phyloP scores from a whole-genome alignment of 352 stramenopile genomes.

The Phytophthora quininea region DNA sequence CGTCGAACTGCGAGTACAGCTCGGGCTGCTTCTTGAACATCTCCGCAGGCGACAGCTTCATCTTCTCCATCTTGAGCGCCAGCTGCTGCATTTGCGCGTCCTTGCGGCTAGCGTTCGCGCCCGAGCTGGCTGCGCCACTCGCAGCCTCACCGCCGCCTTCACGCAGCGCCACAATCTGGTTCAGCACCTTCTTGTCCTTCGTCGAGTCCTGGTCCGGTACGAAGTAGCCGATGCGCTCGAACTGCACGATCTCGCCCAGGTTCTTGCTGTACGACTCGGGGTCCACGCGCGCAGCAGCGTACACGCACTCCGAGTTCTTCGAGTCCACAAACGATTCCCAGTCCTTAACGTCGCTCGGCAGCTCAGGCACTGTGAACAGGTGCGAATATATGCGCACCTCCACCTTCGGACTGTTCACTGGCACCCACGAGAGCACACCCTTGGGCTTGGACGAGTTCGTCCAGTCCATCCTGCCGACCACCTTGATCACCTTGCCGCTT shows the following conservation, averaged over 20 bases:
- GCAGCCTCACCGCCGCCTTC: constrained; percentile 65
- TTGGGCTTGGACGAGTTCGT: constrained; percentile 90
- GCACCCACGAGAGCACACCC: constrained; percentile 97
- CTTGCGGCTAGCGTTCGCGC: constrained; percentile 74
- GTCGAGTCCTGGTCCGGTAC: constrained; percentile 96
- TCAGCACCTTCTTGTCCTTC: constrained; percentile 93
- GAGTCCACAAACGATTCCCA: constrained; percentile 89
- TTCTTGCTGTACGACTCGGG: constrained; percentile 63
- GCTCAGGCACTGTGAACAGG: constrained; percentile 94
- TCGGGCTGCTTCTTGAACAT: constrained; percentile 80
- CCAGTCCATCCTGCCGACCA: constrained; percentile 74
- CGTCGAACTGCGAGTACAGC: constrained; percentile 77
- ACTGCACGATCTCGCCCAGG: constrained; percentile 91
- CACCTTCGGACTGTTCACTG: constrained; percentile 67
- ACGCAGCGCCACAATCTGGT: constrained; percentile 96
- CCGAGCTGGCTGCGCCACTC: constrained; percentile 17
- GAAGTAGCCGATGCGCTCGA: constrained; percentile 99
- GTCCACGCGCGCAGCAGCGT: constrained; percentile 92
- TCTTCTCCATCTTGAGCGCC: constrained; percentile 93
- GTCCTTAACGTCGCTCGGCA: constrained; percentile 66
- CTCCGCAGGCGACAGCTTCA: constrained; percentile 86
- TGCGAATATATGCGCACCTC: constrained; percentile 98
- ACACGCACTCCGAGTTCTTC: constrained; percentile 81
- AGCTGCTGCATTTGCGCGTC: constrained; percentile 83
- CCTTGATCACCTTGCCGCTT: constrained; percentile 54